These are phyloP conservation scores for Aspergillus incahuasiensis DNA, from an alignment of 495 filamentous ascomycete species.

Conservation along the genomic window DNA sequence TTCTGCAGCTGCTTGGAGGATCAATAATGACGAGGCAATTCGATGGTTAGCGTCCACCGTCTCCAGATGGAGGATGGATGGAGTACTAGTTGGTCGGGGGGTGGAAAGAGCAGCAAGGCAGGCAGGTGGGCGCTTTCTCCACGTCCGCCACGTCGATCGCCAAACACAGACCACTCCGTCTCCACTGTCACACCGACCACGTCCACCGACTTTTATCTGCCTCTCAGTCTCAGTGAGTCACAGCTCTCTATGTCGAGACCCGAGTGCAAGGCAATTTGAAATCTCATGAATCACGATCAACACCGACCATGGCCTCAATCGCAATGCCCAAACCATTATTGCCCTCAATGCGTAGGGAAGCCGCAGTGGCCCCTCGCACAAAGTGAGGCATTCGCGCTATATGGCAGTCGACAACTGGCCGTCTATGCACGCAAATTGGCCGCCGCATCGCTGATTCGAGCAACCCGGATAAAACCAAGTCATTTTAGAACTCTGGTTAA, in stretches of 20 bases:
- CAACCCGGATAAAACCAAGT: not conserved
- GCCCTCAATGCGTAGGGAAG: too few relatives aligned
- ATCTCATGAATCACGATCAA: not conserved
- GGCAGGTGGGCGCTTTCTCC: not conserved
- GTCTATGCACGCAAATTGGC: conserved; percentile 6
- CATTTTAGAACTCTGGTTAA: not conserved
- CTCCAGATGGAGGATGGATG: not conserved
- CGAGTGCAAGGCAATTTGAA: not conserved
- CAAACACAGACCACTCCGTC: conserved; percentile 3
- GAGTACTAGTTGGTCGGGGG: conserved; percentile 3
- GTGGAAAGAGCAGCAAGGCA: conserved; percentile 3
- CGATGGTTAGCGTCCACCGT: not conserved
- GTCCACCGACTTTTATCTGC: not conserved
- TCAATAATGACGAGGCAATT: not conserved
- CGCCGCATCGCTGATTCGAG: not conserved
- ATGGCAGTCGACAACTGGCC: conserved; percentile 21
- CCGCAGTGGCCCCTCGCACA: conserved; percentile 8
- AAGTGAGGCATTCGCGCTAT: conserved; percentile 26
- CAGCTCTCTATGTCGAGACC: too few relatives aligned
- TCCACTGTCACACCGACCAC: not conserved
- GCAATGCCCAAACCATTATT: not conserved
- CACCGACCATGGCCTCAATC: not conserved
- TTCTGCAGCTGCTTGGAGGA: conserved; percentile 10
- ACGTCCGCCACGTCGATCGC: conserved; percentile 20
- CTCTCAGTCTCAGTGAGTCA: too few relatives aligned